These are phyloP conservation scores for Saccharomycopsis sp. DNA, from an alignment of 805 yeast species.

Conservation along the genomic window DNA sequence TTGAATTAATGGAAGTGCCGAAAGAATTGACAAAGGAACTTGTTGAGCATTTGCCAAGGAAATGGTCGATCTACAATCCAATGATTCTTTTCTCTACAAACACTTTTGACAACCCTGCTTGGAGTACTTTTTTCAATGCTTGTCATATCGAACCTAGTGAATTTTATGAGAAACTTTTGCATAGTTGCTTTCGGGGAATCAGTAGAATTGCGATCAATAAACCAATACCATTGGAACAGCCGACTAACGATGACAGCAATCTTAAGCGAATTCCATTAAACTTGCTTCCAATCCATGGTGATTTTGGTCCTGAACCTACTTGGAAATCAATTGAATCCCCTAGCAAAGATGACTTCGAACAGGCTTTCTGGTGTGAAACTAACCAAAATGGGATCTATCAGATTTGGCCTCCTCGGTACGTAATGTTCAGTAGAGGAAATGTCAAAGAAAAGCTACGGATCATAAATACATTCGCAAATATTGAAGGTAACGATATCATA, in stretches of 20 bases:
- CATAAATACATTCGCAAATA: slow-evolving; percentile 33
- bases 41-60: slow-evolving; percentile 34
- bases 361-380: slow-evolving; percentile 65
- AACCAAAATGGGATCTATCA: slow-evolving; percentile 72
- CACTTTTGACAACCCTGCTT: slow-evolving; percentile 36
- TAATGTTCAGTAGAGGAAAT: slow-evolving; percentile 87
- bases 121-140: slow-evolving; percentile 28
- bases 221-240: slow-evolving; percentile 42
- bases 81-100: slow-evolving; percentile 48
- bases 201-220: slow-evolving; percentile 68
- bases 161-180: slow-evolving; percentile 22
- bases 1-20: neutral
- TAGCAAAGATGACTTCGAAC: slow-evolving; percentile 34
- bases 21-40: neutral
- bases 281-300: slow-evolving; percentile 54
- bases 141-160: slow-evolving; percentile 11
- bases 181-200: slow-evolving; percentile 24
- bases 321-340: slow-evolving; percentile 32
- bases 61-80: slow-evolving; percentile 63
- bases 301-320: slow-evolving; percentile 46
- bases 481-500: slow-evolving; percentile 40
- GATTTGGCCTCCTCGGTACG: slow-evolving; percentile 76
- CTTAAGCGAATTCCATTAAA: slow-evolving; percentile 54
- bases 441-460: slow-evolving; percentile 73
- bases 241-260: slow-evolving; percentile 12